Evolutionary conservation across 768 basidiomycete genomes (phyloP), one percentile per base, ranked within the genome.

Genomic region (Scleroderma citrinum): DNA sequence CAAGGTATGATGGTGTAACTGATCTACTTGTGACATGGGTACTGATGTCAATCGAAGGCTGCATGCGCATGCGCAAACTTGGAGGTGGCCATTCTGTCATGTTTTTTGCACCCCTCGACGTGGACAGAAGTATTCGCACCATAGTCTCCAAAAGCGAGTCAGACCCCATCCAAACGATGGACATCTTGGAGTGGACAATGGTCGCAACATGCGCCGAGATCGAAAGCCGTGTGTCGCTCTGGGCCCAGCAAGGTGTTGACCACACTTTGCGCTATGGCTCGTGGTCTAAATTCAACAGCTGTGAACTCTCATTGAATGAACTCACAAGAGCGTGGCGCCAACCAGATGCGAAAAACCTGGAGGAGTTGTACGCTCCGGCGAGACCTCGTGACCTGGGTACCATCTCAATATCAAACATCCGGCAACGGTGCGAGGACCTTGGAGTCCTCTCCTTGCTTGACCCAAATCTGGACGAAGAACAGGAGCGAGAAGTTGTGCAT

Each of bases 21-120:
- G n/a, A n/a, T n/a, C n/a, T n/a, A n/a, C n/a, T n/a, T n/a, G n/a
- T n/a, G n/a, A n/a, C n/a, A n/a, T n/a, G n/a, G n/a, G n/a, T n/a
- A n/a, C n/a, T n/a, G n/a, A n/a, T n/a, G n/a, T n/a, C n/a, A n/a
- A n/a, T 16, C 2, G n/a, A 20, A 77, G 76, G 76, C 3, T 78
- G 76, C 46, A 78, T 78, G 76, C 65, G 76, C 13, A 76, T 78
- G 76, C 67, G 77, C 3, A 67, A 70, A 55, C 65, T 78, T 1
- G 77, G 77, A 12, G 55, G 61, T 10, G 73, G 71, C 0, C 76
- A 78, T 46, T 72, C 76, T 2, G 56, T 77, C 17, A 59, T 72
- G 47, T 76, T 78, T 55, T 73, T 74, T 40, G 76, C 72, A 10
- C 69, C 76, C 7, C 55, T 58, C 0, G 74, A 76, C 37, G 63